These are phyloP conservation scores for Aristolochia contorta DNA, from an alignment of 164 flowering plant species.

Conservation along the genomic window DNA sequence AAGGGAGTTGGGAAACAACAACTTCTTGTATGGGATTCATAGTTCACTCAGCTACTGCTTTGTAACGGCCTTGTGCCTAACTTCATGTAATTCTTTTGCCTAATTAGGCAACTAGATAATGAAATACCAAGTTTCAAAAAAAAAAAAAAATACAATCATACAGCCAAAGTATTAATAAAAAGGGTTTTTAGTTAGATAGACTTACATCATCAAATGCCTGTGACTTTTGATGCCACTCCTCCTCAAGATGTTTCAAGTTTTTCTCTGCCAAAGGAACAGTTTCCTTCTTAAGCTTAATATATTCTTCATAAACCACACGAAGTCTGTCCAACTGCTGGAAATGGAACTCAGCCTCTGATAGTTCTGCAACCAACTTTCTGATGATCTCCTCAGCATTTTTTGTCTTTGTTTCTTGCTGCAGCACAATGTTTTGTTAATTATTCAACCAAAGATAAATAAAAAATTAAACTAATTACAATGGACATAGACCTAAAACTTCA, in stretches of 20 bases:
- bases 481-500: neutral
- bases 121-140: too few species aligned
- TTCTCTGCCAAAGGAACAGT: constrained; percentile 62
- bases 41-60: too few species aligned
- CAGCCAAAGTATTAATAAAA: neutral
- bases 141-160: neutral
- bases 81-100: too few species aligned
- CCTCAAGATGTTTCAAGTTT: constrained; percentile 40
- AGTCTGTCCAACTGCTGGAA: constrained; percentile 92
- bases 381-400: constrained; percentile 70
- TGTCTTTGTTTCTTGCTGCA: constrained; percentile 85
- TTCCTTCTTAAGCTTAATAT: constrained; percentile 61
- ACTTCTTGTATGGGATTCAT: too few species aligned
- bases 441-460: neutral
- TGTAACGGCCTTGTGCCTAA: too few species aligned
- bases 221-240: constrained; percentile 66
- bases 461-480: neutral
- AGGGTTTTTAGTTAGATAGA: neutral
- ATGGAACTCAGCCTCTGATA: constrained; percentile 61
- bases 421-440: constrained; percentile 7
- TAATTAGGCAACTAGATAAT: too few species aligned
- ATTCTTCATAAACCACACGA: constrained; percentile 73
- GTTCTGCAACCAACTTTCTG: constrained; percentile 58
- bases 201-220: constrained; percentile 90
- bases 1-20: too few species aligned